Base-by-base conservation (phyloP, 148 eudicot species). In the Selenicereus undatus region DNA sequence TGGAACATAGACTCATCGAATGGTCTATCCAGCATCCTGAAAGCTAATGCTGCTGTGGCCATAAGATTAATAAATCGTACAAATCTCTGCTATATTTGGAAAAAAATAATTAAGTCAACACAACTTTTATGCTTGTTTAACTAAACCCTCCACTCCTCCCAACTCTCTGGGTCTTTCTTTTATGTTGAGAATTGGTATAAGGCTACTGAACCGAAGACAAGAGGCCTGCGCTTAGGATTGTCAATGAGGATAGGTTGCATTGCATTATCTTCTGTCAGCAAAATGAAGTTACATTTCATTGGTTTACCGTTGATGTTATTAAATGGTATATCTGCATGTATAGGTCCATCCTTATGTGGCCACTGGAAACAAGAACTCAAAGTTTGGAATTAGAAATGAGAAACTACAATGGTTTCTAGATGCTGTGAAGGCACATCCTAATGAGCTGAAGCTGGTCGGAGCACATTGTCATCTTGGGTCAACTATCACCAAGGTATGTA, bases 401-500 rank as follows among this genome's bases (percentile, higher is more conserved):
- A 94, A 94, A 82, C 82, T 96, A 81, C 98, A 92, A 58, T 96
- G 99, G 98, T 93, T 96, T 89, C 82, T 94, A 54, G 97, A 96
- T 87, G 95, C 98, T 80, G 95, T 93, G 82, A 96, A 94, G 87
- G 95, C 99, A 56, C 94, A 94, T 83, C 97, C 97, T 69, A 77
- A 90, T 76, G 95, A 96, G 82, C 83, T 96, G 83, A 92, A 94
- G 91, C 91, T 96, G 60, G 98, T 96, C 69, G 99, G 98, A 48
- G 94, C 93, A 71, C 99, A 96, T 85, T 93, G 99, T 83, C 99
- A 94, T 89, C 93, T 92, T 76, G 98, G 99, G 27, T 93, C 99
- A 30, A 96, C 99, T 79, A 96, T 96, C 71, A 92, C 98, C 80
- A 92, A 96, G 94, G 99, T 96, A 74, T 74, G 48, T 35, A 58